Evolutionary conservation across 1,284 basidiomycete species (phyloP).

Genomic region (Moesziomyces sp.): DNA sequence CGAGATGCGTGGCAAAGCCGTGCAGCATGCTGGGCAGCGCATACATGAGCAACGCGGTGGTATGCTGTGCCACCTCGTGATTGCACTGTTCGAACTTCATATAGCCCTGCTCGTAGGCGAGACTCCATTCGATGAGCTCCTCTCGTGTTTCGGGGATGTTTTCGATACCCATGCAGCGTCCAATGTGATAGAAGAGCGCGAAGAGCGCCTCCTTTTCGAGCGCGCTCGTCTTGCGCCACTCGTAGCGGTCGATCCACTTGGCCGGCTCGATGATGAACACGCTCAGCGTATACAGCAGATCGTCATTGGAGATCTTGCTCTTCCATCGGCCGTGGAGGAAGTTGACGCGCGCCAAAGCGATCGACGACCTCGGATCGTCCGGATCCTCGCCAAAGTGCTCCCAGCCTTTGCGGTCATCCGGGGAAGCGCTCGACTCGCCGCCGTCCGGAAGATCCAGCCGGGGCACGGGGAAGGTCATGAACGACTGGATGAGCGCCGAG

Average conservation of each 20-base stretch:
- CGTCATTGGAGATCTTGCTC: constrained; percentile 49
- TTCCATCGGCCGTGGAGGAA: constrained; percentile 39
- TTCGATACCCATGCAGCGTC: constrained; percentile 43
- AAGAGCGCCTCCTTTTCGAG: constrained; percentile 51
- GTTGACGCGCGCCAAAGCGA: constrained; percentile 47
- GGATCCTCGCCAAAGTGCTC: constrained; percentile 32
- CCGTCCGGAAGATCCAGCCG: constrained; percentile 71
- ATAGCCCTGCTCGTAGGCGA: constrained; percentile 32
- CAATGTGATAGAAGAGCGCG: constrained; percentile 42
- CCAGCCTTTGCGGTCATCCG: constrained; percentile 4
- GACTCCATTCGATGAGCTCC: constrained; percentile 34
- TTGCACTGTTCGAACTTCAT: constrained; percentile 37
- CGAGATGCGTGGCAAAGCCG: constrained; percentile 24
- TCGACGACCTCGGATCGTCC: constrained; percentile 38
- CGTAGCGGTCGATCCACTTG: constrained; percentile 42
- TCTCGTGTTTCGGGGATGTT: constrained; percentile 31
- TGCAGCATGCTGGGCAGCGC: constrained; percentile 16
- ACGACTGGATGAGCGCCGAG: constrained; percentile 52
- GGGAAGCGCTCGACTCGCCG: constrained; percentile 4
- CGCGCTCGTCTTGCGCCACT: constrained; percentile 21
- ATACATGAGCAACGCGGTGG: constrained; percentile 37
- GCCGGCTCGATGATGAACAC: constrained; percentile 41
- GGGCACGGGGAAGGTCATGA: constrained; percentile 77
- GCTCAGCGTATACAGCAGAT: constrained; percentile 47
- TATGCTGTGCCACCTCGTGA: constrained; percentile 40